A percentile compares a stretch with the other conserved stretches of the same genome.
phyloP scores from a whole-genome alignment of 148 eudicot species.

The Pouteria glomerata region DNA sequence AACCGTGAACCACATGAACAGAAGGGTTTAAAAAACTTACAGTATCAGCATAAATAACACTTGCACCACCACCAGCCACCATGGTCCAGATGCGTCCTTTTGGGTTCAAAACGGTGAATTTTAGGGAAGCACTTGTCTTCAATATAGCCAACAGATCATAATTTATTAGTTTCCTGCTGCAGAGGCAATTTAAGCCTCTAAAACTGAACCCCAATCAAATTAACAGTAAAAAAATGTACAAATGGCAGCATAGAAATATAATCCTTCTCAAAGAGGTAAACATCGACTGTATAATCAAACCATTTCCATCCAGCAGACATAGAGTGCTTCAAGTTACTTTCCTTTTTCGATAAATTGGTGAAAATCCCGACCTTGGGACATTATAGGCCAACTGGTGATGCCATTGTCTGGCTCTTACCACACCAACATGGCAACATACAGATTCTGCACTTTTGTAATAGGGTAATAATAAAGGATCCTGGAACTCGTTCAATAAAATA shows the following conservation, averaged over 20 bases:
- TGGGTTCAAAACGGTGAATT: slow-evolving; percentile 76
- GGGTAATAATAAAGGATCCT: background rate
- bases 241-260: background rate
- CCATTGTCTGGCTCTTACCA: background rate
- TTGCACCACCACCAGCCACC: slow-evolving; percentile 97
- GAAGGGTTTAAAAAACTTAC: slow-evolving; percentile 27
- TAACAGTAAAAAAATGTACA: background rate
- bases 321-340: background rate
- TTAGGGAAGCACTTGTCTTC: slow-evolving; percentile 89
- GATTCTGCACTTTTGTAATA: background rate
- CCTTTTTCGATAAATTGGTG: background rate
- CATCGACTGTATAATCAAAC: background rate
- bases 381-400: background rate
- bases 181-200: background rate
- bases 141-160: slow-evolving; percentile 3
- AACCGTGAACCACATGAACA: background rate
- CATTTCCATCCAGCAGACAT: background rate
- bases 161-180: background rate
- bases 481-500: background rate
- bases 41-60: slow-evolving; percentile 93
- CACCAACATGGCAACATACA: background rate
- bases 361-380: background rate
- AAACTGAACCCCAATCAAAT: background rate
- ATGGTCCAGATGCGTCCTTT: slow-evolving; percentile 93
- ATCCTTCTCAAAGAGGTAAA: background rate